A percentile compares a stretch with the other conserved stretches of the same genome.
Conservation (phyloP, 768 basidiomycete genomes). For the Kwoniella botswanensis region DNA sequence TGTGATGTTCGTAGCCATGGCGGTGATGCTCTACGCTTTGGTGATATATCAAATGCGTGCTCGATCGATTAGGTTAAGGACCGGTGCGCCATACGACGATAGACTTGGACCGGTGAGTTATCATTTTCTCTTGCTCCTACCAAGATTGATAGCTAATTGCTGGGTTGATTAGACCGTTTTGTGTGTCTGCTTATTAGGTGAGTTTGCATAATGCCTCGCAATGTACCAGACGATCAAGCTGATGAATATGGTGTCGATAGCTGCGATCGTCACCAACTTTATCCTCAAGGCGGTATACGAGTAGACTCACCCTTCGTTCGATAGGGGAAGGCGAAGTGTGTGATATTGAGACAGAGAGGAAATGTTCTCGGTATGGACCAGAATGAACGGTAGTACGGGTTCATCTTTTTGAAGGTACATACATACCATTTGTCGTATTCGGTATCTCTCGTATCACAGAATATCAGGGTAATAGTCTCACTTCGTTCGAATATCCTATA, state of each 20-base stretch:
- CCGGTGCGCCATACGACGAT: constrained; percentile 95
- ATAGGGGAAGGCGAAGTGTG: not conserved
- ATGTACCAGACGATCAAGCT: not conserved
- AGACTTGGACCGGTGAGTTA: constrained; percentile 85
- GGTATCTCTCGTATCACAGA: not conserved
- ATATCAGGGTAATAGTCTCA: not conserved
- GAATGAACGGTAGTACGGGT: not conserved
- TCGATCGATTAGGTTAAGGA: constrained; percentile 84
- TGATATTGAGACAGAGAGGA: not conserved
- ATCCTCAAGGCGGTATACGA: constrained; percentile 57
- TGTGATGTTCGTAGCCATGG: constrained; percentile 70
- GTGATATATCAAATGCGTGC: constrained; percentile 97
- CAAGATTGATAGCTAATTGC: not conserved
- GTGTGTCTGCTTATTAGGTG: constrained; percentile 51
- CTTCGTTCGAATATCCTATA: too few relatives aligned
- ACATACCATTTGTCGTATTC: too few relatives aligned
- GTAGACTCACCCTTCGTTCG: constrained; percentile 22
- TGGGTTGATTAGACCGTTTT: constrained; percentile 44
- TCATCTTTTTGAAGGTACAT: too few relatives aligned
- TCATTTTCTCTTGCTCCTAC: not conserved
- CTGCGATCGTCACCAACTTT: constrained; percentile 57
- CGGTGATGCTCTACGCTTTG: constrained; percentile 94
- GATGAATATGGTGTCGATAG: constrained; percentile 21
- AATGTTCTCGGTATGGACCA: not conserved
- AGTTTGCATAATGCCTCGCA: not conserved